Conservation (phyloP, 1,284 basidiomycete species). For the Pascua sp. region DNA sequence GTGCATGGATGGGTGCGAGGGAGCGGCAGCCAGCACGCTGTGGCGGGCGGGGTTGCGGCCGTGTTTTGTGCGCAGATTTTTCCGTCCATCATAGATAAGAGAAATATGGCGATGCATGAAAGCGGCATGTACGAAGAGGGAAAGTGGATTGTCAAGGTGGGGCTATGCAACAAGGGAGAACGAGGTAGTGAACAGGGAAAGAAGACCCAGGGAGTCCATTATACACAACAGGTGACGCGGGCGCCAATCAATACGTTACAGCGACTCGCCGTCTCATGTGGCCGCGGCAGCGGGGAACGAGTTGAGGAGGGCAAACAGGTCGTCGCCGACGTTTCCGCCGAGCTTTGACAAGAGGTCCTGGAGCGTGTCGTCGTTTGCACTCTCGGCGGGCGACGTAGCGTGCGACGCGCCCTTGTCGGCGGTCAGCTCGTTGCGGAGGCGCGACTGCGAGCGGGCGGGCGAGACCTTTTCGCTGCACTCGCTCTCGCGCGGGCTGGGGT, state of each 20-base stretch:
- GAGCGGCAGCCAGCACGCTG: no score
- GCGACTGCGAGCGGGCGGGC: constrained; percentile 3
- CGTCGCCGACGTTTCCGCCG: constrained; percentile 7
- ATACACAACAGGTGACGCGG: background rate
- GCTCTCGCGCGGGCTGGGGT: constrained; percentile 6
- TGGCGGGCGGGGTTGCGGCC: no score
- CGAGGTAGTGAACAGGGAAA: background rate
- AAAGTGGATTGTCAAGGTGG: background rate
- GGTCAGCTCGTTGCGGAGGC: constrained; percentile 12
- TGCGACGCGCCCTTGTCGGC: background rate
- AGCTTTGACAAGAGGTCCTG: constrained; percentile 18
- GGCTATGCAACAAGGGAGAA: constrained; percentile 1
- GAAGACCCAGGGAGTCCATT: background rate
- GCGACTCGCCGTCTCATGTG: no score
- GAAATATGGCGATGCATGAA: no score
- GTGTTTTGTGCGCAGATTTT: no score
- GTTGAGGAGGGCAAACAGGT: constrained; percentile 20
- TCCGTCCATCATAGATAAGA: no score
- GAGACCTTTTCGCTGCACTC: constrained; percentile 7
- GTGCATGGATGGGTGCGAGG: no score
- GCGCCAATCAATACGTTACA: no score
- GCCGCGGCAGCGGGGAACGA: constrained; percentile 10
- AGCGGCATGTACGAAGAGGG: background rate
- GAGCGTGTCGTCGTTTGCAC: background rate
- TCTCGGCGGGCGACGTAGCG: background rate